These are phyloP conservation scores for Blastobotrys niveus DNA, from an alignment of 1,139 yeast species.

Conservation along the genomic window DNA sequence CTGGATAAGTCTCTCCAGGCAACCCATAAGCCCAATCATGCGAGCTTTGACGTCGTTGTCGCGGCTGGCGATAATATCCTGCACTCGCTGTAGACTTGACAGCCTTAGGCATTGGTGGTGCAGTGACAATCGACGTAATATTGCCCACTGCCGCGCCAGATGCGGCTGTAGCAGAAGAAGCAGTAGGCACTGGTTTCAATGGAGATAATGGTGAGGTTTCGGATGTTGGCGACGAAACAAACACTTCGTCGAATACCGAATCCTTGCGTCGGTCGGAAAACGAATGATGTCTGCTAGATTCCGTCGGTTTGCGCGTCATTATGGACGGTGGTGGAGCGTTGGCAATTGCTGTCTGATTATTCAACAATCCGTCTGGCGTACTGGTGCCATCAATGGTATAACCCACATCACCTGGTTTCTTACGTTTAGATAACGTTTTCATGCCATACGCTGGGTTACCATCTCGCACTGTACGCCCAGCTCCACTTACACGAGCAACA, in stretches of 20 bases:
- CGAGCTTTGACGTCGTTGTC: constrained; percentile 25
- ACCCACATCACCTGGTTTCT: constrained; percentile 1
- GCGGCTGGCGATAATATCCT: constrained; percentile 29
- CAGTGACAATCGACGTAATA: not conserved
- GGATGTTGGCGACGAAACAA: constrained; percentile 24
- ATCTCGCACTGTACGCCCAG: constrained; percentile 13
- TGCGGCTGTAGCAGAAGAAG: not conserved
- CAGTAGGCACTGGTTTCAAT: not conserved
- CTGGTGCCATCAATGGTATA: constrained; percentile 9
- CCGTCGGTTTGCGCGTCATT: not conserved
- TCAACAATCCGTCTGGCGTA: constrained; percentile 11
- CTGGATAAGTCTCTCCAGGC: constrained; percentile 4
- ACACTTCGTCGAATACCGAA: constrained; percentile 20
- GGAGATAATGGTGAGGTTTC: constrained; percentile 19
- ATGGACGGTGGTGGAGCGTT: not conserved
- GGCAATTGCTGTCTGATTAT: constrained; percentile 11
- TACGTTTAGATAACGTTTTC: constrained; percentile 14
- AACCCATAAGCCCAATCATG: constrained; percentile 25
- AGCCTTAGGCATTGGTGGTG: too few species aligned
- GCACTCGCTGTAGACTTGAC: too few species aligned
- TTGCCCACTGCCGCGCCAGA: not conserved
- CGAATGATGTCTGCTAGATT: not conserved
- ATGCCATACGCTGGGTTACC: constrained; percentile 14
- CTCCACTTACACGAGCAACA: constrained; percentile 26
- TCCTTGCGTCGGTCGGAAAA: constrained; percentile 13